These are phyloP conservation scores for Globisporangium splendens DNA, from an alignment of 352 stramenopile species.

Conservation along the genomic window DNA sequence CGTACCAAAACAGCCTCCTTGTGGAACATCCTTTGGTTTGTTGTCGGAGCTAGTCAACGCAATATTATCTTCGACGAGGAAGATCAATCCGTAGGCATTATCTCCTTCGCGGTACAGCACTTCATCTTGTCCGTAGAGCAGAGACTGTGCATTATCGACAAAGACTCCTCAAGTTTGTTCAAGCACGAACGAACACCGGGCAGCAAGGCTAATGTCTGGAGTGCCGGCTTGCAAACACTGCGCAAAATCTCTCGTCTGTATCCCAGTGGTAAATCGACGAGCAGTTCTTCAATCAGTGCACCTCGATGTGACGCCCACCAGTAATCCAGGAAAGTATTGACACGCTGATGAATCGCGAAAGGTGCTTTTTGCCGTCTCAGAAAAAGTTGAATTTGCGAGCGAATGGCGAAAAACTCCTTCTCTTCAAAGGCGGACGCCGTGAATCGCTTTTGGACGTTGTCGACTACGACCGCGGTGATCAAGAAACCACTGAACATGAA, in stretches of 20 bases:
- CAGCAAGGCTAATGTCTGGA: conserved; percentile 31
- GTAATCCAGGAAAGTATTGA: conserved; percentile 44
- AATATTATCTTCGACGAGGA: conserved; percentile 27
- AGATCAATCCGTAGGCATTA: conserved; percentile 30
- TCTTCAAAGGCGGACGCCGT: conserved; percentile 45
- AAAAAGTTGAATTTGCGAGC: conserved; percentile 43
- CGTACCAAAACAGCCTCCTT: conserved; percentile 35
- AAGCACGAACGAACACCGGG: conserved; percentile 16
- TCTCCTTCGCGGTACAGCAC: conserved; percentile 35
- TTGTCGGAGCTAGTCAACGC: conserved; percentile 15
- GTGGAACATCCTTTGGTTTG: conserved; percentile 15
- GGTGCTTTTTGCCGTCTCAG: conserved; percentile 37
- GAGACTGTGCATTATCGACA: conserved; percentile 30
- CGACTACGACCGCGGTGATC: conserved; percentile 44
- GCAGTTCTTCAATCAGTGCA: conserved; percentile 32
- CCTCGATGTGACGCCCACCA: conserved; percentile 46
- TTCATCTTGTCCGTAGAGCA: conserved; percentile 39
- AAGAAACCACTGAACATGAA: conserved; percentile 55
- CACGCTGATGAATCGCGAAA: conserved; percentile 34
- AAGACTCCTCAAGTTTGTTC: conserved; percentile 34
- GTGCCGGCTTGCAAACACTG: conserved; percentile 29
- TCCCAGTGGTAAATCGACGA: conserved; percentile 27
- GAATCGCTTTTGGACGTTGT: conserved; percentile 51
- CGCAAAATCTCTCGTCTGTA: conserved; percentile 34
- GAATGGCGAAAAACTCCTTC: conserved; percentile 40